Conservation (phyloP, 2,329 filamentous ascomycete species). For the Talaromyces sp. region DNA sequence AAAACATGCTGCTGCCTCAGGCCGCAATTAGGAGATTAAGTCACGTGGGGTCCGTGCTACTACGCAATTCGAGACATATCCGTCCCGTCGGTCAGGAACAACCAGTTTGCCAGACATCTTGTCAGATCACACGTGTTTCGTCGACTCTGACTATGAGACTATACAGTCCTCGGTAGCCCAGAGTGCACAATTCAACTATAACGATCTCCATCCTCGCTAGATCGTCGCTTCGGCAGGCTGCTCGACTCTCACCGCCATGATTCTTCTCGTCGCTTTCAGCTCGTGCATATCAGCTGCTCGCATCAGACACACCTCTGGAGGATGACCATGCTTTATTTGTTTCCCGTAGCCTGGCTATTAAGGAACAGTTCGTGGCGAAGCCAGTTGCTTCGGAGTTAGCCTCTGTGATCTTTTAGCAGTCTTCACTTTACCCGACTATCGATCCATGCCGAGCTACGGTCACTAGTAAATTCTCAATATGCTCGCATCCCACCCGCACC, state of each 20-base stretch:
- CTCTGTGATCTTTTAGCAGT: no score
- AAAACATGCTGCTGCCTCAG: slow-evolving; percentile 1
- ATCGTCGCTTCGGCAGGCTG: not conserved
- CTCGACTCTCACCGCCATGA: not conserved
- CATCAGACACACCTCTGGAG: not conserved
- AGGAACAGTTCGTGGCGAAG: no score
- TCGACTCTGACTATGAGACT: not conserved
- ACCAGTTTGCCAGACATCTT: not conserved
- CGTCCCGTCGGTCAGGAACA: not conserved
- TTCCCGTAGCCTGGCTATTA: not conserved
- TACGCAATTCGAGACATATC: not conserved
- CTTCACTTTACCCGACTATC: not conserved
- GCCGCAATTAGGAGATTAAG: not conserved
- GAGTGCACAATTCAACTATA: not conserved
- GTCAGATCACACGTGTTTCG: not conserved
- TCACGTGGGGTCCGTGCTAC: not conserved
- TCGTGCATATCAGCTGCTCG: not conserved
- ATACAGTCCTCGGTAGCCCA: not conserved
- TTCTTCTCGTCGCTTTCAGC: not conserved
- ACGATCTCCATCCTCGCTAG: not conserved
- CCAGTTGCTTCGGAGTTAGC: no score
- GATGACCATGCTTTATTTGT: not conserved
- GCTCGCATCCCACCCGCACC: not conserved
- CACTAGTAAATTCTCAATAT: not conserved
- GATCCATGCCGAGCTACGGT: not conserved